Percentiles rank a stretch among this genome's conserved stretches.
Conservation (phyloP, 345 rosid genomes). For the Dipteronia sinensis region DNA sequence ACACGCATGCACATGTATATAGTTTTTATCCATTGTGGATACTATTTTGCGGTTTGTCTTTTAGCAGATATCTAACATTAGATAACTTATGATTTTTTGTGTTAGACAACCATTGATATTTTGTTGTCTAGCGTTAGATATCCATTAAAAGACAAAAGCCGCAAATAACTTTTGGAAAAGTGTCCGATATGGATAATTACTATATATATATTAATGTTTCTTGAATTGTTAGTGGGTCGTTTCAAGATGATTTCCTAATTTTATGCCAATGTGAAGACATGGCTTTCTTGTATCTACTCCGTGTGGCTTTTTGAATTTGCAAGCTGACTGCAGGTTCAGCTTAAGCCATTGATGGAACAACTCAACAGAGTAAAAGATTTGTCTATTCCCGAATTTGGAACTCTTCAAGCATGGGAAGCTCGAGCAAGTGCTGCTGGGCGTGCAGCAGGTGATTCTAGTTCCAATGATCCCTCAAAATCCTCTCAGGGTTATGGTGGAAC, state of each 20-base stretch:
- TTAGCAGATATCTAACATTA: too few species aligned
- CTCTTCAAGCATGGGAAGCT: conserved; percentile 89
- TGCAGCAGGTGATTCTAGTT: conserved; percentile 53
- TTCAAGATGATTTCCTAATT: neutral
- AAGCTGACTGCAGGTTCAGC: conserved; percentile 60
- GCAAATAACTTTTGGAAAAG: too few species aligned
- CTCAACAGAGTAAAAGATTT: conserved; percentile 82
- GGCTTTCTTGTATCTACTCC: neutral
- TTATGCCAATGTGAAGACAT: neutral
- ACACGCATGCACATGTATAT: too few species aligned
- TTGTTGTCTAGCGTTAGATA: too few species aligned
- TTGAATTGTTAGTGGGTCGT: neutral
- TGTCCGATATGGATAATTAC: too few species aligned
- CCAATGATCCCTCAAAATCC: conserved; percentile 75
- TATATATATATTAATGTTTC: neutral
- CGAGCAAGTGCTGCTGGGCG: conserved; percentile 74
- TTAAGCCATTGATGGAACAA: conserved; percentile 75
- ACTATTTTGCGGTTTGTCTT: too few species aligned
- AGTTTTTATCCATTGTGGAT: too few species aligned
- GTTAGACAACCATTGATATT: too few species aligned
- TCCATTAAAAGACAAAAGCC: too few species aligned
- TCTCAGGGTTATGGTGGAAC: conserved; percentile 78
- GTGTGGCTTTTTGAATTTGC: conserved; percentile 5
- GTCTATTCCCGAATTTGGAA: conserved; percentile 72
- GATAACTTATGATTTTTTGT: too few species aligned